phyloP scores from a whole-genome alignment of 139 green algal genomes.

The Tetraselmis chui region DNA sequence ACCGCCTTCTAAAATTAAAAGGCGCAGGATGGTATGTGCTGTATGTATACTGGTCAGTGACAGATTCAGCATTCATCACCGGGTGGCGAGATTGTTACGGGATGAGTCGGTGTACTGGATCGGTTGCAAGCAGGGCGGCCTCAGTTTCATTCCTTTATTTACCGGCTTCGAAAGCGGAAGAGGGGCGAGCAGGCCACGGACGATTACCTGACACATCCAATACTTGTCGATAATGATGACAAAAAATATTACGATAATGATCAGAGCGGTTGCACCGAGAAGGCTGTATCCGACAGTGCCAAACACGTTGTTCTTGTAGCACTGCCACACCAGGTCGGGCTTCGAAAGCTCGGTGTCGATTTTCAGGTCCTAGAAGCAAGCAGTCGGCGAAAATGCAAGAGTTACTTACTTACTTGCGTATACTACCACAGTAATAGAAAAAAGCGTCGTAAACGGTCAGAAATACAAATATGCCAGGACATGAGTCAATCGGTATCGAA shows the following conservation, averaged over 20 bases:
- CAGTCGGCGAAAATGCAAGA: neutral
- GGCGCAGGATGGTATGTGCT: too few relatives aligned
- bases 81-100: too few relatives aligned
- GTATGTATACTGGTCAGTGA: too few relatives aligned
- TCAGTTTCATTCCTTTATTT: too few relatives aligned
- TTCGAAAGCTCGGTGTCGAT: neutral
- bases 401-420: neutral
- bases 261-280: neutral
- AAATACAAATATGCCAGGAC: neutral
- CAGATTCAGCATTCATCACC: too few relatives aligned
- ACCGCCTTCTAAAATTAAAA: too few relatives aligned
- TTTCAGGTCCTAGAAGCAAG: neutral
- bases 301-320: neutral
- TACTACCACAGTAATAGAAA: too few relatives aligned
- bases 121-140: neutral
- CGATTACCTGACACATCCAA: neutral
- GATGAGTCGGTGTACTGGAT: neutral
- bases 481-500: neutral
- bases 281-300: neutral
- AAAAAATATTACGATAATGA: neutral
- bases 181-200: too few relatives aligned
- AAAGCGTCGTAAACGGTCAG: neutral
- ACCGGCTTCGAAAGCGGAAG: too few relatives aligned
- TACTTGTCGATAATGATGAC: neutral
- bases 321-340: neutral